Base-by-base conservation (phyloP, 495 filamentous ascomycete genomes). In the Penicillium simplicissimum region DNA sequence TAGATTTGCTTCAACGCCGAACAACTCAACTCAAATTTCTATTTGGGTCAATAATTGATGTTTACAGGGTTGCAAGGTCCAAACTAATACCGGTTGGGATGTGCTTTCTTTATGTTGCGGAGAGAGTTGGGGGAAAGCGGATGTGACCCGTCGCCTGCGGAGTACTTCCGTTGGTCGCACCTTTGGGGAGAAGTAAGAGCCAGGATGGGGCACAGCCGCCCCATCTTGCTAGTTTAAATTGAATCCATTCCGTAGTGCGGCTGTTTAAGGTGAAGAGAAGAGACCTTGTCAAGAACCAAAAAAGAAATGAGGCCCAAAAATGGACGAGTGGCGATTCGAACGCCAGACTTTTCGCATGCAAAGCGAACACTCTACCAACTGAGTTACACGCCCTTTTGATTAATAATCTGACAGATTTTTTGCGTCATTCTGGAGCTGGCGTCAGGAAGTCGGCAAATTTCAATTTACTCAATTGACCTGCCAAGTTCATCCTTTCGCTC, bases 291-390 rank as follows among this genome's bases (percentile, higher is more conserved):
- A 31, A 31, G 28, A 31, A 21, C 17, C n/a, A n/a, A 21, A 19
- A 52, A 52, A 34, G 34, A 34, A 10, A n/a, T 10, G n/a, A 34
- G 14, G 8, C 0, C 13, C 31, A 38, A 45, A 51, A 36, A 48
- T 59, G 57, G 57, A 55, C 53, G 53, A 55, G 42, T 42, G 53
- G 53, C 53, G 53, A 55, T 42, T 55, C 53, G 53, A 55, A 55
- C 53, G 53, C 53, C 53, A 42, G 53, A 55, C 37, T 42, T 55
- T 42, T 55, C 53, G 53, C 53, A 55, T 55, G 53, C 53, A 55
- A 55, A 55, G 53, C 53, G 53, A 55, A 42, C 53, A 42, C 53
- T 38, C 37, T 55, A 55, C 53, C 53, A 55, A 38, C 53, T 55
- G 37, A 38, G 53, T 42, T 42, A 55, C 31, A 55, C 53, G 53